Evolutionary conservation across 352 stramenopile species (phyloP), one percentile per base, ranked within the genome.

Genomic region (Pythium myriotylum): DNA sequence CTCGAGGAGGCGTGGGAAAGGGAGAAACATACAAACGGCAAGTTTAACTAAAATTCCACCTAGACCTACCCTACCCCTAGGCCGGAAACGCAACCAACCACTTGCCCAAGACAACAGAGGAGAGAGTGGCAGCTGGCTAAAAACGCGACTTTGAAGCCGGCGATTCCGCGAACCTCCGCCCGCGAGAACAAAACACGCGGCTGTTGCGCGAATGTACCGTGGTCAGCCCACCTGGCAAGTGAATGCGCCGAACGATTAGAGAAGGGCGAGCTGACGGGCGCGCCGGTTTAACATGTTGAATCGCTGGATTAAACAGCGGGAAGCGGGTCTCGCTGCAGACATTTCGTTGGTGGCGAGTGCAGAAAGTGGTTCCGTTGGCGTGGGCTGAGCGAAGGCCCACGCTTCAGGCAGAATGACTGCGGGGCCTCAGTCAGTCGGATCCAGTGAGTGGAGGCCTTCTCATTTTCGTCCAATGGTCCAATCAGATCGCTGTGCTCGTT

Each of bases 1-100:
- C 0, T 24, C 23, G 2, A 52, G 13, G 4, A 2, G 23, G n/a
- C 5, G 10, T 59, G 37, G 13, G 26, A 49, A 40, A 55, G 37
- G 19, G 19, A 24, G 33, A 9, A 10, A 5, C 46, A 62, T 47
- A 59, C 58, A 65, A 59, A 59, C 35, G n/a, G 2, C 48, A 57
- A 53, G 20, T 5, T 8, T 45, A 35, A 48, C 29, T 45, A 9
- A 58, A 67, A 62, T 32, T 17, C 24, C 42, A 41, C 60, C 60
- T 52, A 67, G n/a, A 43, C 51, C 60, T 60, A 57, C 17, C 59
- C 59, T 66, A 59, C 1, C 47, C 59, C 59, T 32, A 7, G n/a
- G 10, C 16, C 10, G 51, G 35, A 67, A 61, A 58, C 46, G 60
- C 60, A 62, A 62, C 60, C 60, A 67, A 67, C 52, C 60, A 65